Evolutionary conservation across 2,329 filamentous ascomycete species (phyloP).

Genomic region (Fusarium metavorans): DNA sequence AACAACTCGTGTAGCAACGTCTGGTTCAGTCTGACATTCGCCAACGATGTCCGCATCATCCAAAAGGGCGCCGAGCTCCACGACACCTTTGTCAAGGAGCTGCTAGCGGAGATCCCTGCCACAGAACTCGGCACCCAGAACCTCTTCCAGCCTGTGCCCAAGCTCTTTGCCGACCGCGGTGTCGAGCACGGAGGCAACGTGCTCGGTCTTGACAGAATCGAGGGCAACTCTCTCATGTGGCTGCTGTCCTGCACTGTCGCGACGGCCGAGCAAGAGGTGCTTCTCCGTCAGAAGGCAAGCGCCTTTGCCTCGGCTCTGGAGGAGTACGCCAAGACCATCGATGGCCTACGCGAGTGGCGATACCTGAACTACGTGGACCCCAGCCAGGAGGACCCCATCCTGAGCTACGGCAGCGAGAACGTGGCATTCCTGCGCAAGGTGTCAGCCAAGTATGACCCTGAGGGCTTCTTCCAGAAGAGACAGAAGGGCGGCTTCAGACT

Average conservation of each 20-base stretch:
- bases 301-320: constrained; percentile 33
- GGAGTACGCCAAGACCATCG: constrained; percentile 41
- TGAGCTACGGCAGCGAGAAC: constrained; percentile 53
- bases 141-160: constrained; percentile 49
- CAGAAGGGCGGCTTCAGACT: constrained; percentile 48
- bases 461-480: constrained; percentile 50
- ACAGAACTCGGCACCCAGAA: constrained; percentile 43
- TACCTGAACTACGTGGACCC: constrained; percentile 59
- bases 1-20: constrained; percentile 12
- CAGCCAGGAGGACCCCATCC: constrained; percentile 51
- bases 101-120: constrained; percentile 42
- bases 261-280: constrained; percentile 45
- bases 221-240: constrained; percentile 52
- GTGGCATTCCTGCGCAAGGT: constrained; percentile 45
- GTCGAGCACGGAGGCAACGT: constrained; percentile 47
- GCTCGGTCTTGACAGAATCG: constrained; percentile 48
- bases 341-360: constrained; percentile 49
- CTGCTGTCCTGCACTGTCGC: constrained; percentile 52
- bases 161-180: constrained; percentile 36
- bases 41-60: constrained; percentile 45
- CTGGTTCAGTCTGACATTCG: constrained; percentile 36
- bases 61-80: constrained; percentile 46
- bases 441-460: constrained; percentile 50
- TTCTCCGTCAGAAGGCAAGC: constrained; percentile 30
- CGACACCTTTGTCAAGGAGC: constrained; percentile 40